phyloP scores from a whole-genome alignment of 805 yeast species.

The Monosporozyma unispora region DNA sequence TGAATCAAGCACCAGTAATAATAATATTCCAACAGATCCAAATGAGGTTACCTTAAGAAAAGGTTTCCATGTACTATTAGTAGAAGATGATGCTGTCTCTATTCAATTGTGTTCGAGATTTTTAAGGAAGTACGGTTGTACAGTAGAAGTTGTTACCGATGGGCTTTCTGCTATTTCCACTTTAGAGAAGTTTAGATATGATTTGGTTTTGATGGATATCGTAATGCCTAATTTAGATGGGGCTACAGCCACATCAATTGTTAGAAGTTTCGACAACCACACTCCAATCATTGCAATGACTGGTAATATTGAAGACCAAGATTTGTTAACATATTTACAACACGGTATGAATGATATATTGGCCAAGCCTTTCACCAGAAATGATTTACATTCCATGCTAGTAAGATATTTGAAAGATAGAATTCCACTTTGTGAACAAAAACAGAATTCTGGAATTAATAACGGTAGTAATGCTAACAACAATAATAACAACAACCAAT shows the following conservation, averaged over 20 bases:
- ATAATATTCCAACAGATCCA: conserved; percentile 1
- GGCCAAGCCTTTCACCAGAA: conserved; percentile 89
- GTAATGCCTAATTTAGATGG: conserved; percentile 87
- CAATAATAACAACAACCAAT: conserved; percentile 3
- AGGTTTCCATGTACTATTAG: conserved; percentile 63
- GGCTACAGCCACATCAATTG: conserved; percentile 83
- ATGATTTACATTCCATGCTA: conserved; percentile 68
- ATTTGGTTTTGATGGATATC: conserved; percentile 75
- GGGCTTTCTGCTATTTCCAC: conserved; percentile 82
- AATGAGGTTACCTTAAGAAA: conserved; percentile 16
- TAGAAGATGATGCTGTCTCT: conserved; percentile 76
- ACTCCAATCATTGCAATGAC: conserved; percentile 95
- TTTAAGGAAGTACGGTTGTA: conserved; percentile 78
- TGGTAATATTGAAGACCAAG: conserved; percentile 77
- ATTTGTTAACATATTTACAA: conserved; percentile 66
- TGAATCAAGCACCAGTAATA: not conserved
- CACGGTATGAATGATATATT: conserved; percentile 90
- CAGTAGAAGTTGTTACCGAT: conserved; percentile 86
- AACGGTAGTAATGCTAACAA: no score
- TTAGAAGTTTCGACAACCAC: conserved; percentile 70
- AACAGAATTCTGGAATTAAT: conserved; percentile 4
- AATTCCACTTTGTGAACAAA: conserved; percentile 30
- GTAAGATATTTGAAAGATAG: conserved; percentile 59
- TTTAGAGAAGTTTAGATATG: conserved; percentile 62
- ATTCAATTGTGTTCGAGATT: conserved; percentile 77